Evolutionary conservation across 2,329 filamentous ascomycete genomes (phyloP).

Genomic region (Daldinia sp.): DNA sequence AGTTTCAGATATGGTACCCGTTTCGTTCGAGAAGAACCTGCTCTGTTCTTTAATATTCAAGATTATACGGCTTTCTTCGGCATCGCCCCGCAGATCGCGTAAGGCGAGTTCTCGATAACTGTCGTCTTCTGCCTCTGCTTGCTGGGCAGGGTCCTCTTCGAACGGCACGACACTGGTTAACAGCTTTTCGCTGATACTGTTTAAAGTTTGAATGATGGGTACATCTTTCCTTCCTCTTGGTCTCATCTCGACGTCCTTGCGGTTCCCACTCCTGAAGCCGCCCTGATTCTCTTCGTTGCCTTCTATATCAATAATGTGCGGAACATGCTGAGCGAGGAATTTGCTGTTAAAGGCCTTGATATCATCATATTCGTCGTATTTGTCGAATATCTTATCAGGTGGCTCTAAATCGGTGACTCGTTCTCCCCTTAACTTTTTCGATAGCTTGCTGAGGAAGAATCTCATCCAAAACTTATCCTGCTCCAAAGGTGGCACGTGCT

Average conservation of each 20-base stretch:
- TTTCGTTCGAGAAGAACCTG: slow-evolving; percentile 78
- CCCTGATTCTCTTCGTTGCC: slow-evolving; percentile 97
- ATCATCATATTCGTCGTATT: slow-evolving; percentile 82
- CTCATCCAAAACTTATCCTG: slow-evolving; percentile 91
- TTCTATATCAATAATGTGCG: slow-evolving; percentile 90
- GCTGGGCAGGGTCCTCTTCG: slow-evolving; percentile 75
- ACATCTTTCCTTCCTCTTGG: slow-evolving; percentile 77
- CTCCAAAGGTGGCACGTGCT: slow-evolving; percentile 84
- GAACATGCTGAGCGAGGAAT: slow-evolving; percentile 74
- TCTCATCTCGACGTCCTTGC: slow-evolving; percentile 90
- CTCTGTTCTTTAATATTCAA: slow-evolving; percentile 91
- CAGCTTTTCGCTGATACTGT: slow-evolving; percentile 92
- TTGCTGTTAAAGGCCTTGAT: slow-evolving; percentile 64
- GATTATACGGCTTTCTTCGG: slow-evolving; percentile 80
- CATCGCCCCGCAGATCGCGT: slow-evolving; percentile 81
- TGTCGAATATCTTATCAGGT: slow-evolving; percentile 84
- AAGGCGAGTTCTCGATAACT: slow-evolving; percentile 81
- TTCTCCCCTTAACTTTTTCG: slow-evolving; percentile 92
- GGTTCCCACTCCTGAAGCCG: slow-evolving; percentile 82
- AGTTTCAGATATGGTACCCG: slow-evolving; percentile 61
- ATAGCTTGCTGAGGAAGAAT: slow-evolving; percentile 91
- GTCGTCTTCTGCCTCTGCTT: slow-evolving; percentile 76
- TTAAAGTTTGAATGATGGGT: slow-evolving; percentile 89
- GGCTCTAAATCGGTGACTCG: slow-evolving; percentile 82
- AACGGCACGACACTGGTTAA: slow-evolving; percentile 87